Conservation (phyloP, 2,329 filamentous ascomycete species). For the Aureobasidium sp. region DNA sequence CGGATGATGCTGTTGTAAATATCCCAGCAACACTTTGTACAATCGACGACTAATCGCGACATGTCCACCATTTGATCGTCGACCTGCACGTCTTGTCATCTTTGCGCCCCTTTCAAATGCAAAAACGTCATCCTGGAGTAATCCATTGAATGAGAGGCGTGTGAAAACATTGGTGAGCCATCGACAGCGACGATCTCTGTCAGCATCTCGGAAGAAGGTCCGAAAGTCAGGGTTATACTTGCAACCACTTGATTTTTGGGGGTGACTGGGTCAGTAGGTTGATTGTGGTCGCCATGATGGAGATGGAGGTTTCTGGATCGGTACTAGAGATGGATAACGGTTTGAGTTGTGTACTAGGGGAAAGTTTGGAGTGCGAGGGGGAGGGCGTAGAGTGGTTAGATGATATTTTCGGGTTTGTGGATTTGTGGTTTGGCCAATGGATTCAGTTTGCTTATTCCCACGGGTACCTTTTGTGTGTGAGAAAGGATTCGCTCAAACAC, state of each 20-base stretch:
- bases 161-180: background rate
- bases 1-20: too few species aligned
- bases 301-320: background rate
- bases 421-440: too few species aligned
- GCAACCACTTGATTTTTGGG: background rate
- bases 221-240: background rate
- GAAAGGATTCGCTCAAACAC: too few species aligned
- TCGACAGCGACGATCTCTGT: background rate
- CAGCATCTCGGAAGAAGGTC: background rate
- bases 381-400: too few species aligned
- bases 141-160: background rate
- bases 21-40: too few species aligned
- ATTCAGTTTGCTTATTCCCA: too few species aligned
- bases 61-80: too few species aligned
- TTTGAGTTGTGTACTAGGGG: too few species aligned
- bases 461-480: too few species aligned
- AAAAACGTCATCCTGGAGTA: background rate
- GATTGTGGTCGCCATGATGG: background rate
- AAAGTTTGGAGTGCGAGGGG: too few species aligned
- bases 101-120: background rate
- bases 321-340: background rate
- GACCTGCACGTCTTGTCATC: background rate
- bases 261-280: background rate
- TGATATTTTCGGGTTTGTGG: too few species aligned
- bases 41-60: too few species aligned